phyloP scores from a whole-genome alignment of 352 stramenopile species.

The Thalassiosira sp. region DNA sequence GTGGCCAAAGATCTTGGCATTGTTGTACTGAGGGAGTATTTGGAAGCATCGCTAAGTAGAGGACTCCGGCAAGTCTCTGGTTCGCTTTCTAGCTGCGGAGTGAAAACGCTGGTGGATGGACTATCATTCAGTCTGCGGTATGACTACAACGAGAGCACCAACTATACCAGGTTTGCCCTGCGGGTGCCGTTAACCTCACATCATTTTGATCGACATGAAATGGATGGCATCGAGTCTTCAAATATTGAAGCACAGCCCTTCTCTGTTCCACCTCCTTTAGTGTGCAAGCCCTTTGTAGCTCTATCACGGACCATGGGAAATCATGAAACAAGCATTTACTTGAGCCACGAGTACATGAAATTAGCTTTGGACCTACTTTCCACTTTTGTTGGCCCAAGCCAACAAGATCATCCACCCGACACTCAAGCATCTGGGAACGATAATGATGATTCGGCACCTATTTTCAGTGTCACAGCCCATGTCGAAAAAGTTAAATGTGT shows the following conservation, averaged over 20 bases:
- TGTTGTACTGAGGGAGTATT: constrained; percentile 59
- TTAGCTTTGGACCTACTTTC: constrained; percentile 51
- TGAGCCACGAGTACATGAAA: constrained; percentile 67
- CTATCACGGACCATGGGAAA: constrained; percentile 47
- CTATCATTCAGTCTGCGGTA: constrained; percentile 77
- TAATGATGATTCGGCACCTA: constrained; percentile 16
- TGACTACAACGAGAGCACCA: constrained; percentile 66
- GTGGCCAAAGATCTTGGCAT: constrained; percentile 67
- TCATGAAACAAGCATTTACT: constrained; percentile 57
- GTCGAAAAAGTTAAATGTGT: constrained; percentile 69
- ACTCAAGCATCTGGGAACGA: neutral
- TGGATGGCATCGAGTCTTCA: constrained; percentile 59
- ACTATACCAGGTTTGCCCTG: constrained; percentile 73
- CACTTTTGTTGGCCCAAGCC: constrained; percentile 45
- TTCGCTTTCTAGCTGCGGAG: constrained; percentile 46
- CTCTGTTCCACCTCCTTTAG: constrained; percentile 52
- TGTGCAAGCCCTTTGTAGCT: constrained; percentile 68
- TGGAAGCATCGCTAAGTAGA: constrained; percentile 45
- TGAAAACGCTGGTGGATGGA: constrained; percentile 72
- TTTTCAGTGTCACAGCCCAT: constrained; percentile 67
- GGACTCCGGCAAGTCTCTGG: constrained; percentile 55
- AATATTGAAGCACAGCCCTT: constrained; percentile 65
- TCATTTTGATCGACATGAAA: constrained; percentile 50
- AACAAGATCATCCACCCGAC: constrained; percentile 19
- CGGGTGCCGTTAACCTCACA: constrained; percentile 62